Conservation (phyloP, 1,284 basidiomycete species). For the Takashimella koratensis region DNA sequence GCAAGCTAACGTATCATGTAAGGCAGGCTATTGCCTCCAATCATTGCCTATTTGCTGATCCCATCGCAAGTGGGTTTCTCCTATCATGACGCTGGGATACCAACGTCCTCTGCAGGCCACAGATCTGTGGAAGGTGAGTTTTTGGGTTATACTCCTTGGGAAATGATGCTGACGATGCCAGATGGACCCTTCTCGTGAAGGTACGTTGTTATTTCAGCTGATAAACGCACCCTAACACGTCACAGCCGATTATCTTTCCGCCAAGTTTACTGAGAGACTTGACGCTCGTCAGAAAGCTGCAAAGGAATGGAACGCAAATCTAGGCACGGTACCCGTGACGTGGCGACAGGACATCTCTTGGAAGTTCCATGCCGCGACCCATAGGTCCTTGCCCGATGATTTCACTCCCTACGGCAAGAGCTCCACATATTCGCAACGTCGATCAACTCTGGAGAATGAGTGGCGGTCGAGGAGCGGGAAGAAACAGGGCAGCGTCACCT, state of each 20-base stretch:
- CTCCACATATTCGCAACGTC: conserved; percentile 5
- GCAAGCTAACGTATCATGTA: conserved; percentile 58
- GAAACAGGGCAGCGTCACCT: conserved; percentile 58
- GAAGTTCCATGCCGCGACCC: conserved; percentile 49
- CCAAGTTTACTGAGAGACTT: conserved; percentile 39
- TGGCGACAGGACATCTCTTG: conserved; percentile 53
- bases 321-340: conserved; percentile 45
- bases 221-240: too few species aligned
- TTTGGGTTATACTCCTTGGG: background rate
- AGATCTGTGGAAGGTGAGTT: conserved; percentile 59
- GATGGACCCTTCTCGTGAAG: conserved; percentile 56
- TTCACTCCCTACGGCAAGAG: conserved; percentile 14
- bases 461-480: conserved; percentile 39
- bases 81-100: conserved; percentile 62
- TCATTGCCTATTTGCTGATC: background rate
- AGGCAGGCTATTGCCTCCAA: background rate
- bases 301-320: conserved; percentile 37
- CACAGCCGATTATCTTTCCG: conserved; percentile 54
- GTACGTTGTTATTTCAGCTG: conserved; percentile 14
- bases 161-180: conserved; percentile 25
- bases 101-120: conserved; percentile 67
- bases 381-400: conserved; percentile 16
- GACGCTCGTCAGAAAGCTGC: conserved; percentile 26
- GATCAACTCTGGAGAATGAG: conserved; percentile 25
- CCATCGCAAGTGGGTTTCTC: conserved; percentile 51